These are phyloP conservation scores for Trichosporon sp. DNA, from an alignment of 1,284 basidiomycete genomes.

Conservation along the genomic window DNA sequence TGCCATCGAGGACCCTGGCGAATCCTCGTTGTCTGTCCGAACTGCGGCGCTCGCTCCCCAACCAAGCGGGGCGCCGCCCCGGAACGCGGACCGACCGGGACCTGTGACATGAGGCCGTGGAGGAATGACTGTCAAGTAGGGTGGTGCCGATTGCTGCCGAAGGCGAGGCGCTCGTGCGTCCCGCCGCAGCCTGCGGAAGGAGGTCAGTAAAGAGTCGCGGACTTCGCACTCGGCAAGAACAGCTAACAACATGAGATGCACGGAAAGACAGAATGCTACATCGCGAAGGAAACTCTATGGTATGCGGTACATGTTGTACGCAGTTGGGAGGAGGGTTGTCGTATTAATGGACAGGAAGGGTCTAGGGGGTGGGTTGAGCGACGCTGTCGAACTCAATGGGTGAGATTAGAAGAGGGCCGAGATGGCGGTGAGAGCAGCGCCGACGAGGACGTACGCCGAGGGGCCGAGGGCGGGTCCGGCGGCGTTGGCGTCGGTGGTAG, in stretches of 20 bases:
- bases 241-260: background rate
- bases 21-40: no score
- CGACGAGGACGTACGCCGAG: background rate
- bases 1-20: no score
- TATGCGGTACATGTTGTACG: conserved; percentile 8
- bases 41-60: no score
- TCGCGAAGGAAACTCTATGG: background rate
- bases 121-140: no score
- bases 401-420: conserved; percentile 9
- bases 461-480: background rate
- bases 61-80: no score
- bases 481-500: background rate
- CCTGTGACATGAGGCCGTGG: no score
- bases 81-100: no score
- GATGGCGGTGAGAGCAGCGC: background rate
- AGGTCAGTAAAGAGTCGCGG: no score
- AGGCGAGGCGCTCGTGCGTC: no score
- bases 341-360: background rate
- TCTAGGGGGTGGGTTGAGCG: background rate
- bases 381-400: background rate
- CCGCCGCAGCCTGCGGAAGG: no score
- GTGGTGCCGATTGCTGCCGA: no score
- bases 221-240: no score
- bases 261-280: conserved; percentile 2
- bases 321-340: background rate